Conservation (phyloP, 345 rosid genomes). For the Punica granatum region DNA sequence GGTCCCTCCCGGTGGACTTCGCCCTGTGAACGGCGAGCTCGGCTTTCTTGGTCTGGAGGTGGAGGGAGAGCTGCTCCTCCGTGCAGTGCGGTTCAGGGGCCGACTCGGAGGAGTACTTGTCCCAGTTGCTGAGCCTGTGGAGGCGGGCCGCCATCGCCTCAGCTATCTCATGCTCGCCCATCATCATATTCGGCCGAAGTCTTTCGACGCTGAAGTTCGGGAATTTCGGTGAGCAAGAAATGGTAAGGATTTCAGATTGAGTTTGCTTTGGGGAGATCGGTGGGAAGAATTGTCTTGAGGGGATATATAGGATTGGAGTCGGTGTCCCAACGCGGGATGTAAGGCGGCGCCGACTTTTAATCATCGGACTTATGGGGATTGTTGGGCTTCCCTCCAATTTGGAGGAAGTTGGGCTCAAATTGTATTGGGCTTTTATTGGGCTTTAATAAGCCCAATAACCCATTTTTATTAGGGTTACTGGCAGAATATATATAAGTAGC, state of each 20-base stretch:
- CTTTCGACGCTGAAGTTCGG: background rate
- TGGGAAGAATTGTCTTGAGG: no score
- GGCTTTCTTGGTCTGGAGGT: background rate
- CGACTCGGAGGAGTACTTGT: background rate
- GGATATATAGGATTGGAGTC: background rate
- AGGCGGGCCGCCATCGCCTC: slow-evolving; percentile 9
- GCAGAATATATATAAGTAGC: no score
- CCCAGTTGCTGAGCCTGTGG: slow-evolving; percentile 7
- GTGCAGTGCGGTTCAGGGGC: background rate
- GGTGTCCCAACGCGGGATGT: background rate
- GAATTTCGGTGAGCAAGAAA: background rate
- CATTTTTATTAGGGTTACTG: no score
- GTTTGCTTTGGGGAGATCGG: no score
- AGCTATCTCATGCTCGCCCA: slow-evolving; percentile 7
- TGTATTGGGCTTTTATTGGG: no score
- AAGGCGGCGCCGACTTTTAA: background rate
- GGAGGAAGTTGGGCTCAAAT: no score
- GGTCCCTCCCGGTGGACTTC: background rate
- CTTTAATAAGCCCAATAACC: no score
- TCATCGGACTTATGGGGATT: no score
- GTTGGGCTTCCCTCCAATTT: no score
- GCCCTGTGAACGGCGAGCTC: background rate
- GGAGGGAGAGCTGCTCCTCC: background rate
- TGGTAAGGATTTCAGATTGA: background rate
- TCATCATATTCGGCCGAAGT: background rate